Base-by-base conservation (phyloP, 352 stramenopile species). In the Pythium biforme region DNA sequence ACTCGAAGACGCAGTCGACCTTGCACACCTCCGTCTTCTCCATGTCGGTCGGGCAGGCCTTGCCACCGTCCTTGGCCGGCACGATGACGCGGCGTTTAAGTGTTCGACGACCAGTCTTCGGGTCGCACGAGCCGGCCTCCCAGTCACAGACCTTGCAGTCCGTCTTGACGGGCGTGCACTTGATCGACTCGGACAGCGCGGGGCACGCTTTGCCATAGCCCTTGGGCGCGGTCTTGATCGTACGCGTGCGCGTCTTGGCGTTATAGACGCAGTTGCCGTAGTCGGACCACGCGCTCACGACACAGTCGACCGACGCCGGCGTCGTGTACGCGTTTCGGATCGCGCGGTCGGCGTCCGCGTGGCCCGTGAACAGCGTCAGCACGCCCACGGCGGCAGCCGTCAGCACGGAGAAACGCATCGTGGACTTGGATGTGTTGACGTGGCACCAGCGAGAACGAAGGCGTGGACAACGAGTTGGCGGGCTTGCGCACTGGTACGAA, bases 81-180 rank as follows among this genome's bases (percentile, higher is more conserved):
- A 50, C 27, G 15, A 45, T 23, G 9, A 64, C 41, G 34, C n/a
- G 45, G 11, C 54, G 54, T 27, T 31, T 56, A 22, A 40, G 34
- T 2, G 47, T 60, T 25, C 56, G 23, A 12, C 22, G 40, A 2
- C 40, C 19, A 19, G 40, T 47, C 19, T 5, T 26, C 40, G 0
- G 1, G 40, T 47, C 40, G 40, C 40, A 47, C 40, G 19, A 19
- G 2, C 40, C n/a, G 40, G 40, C 17, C 5, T n/a, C 1, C 37
- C 15, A 69, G n/a, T 47, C 41, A 12, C 14, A 31, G 0, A 69
- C 43, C 12, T 51, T 34, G 33, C 62, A 69, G 55, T 64, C 46
- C 2, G 55, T 22, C 20, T 39, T 56, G 3, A 22, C n/a, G n/a
- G n/a, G n/a, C n/a, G n/a, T 43, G 59, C 49, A 66, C 49, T 52